These are phyloP conservation scores for Sanguinoderma infundibulare DNA, from an alignment of 1,284 basidiomycete genomes.

Conservation along the genomic window DNA sequence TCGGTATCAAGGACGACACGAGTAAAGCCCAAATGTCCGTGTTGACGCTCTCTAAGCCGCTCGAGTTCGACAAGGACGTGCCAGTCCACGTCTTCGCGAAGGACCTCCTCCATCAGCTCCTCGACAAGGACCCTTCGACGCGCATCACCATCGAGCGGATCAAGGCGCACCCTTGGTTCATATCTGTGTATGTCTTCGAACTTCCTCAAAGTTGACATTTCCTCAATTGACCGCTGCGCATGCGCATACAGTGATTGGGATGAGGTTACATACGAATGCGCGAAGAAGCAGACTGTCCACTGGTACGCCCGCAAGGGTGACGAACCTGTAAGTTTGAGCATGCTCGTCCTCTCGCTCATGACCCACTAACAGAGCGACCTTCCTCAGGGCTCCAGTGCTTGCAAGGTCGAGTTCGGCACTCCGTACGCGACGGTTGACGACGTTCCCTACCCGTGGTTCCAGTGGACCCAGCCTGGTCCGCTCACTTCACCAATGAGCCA, in stretches of 20 bases:
- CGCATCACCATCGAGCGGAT: conserved; percentile 18
- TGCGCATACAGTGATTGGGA: background rate
- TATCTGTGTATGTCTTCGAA: conserved; percentile 19
- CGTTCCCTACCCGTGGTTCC: background rate
- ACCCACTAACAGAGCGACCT: background rate
- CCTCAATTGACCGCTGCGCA: too few relatives aligned
- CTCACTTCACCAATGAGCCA: background rate
- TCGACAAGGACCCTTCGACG: conserved; percentile 21
- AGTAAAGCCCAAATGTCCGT: background rate
- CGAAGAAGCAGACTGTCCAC: background rate
- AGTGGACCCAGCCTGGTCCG: background rate
- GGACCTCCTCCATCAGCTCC: conserved; percentile 15
- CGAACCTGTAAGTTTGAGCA: background rate
- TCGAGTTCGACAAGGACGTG: background rate
- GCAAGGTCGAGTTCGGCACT: background rate
- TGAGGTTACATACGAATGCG: background rate
- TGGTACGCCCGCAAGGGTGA: background rate
- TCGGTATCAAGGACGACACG: conserved; percentile 10
- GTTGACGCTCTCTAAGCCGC: background rate
- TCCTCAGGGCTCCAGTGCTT: background rate
- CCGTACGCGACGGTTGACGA: background rate
- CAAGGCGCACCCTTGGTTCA: conserved; percentile 25
- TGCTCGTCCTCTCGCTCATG: background rate
- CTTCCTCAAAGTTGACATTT: too few relatives aligned
- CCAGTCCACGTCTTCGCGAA: background rate